These are phyloP conservation scores for Lippia alba DNA, from an alignment of 305 asterid species.

Conservation along the genomic window DNA sequence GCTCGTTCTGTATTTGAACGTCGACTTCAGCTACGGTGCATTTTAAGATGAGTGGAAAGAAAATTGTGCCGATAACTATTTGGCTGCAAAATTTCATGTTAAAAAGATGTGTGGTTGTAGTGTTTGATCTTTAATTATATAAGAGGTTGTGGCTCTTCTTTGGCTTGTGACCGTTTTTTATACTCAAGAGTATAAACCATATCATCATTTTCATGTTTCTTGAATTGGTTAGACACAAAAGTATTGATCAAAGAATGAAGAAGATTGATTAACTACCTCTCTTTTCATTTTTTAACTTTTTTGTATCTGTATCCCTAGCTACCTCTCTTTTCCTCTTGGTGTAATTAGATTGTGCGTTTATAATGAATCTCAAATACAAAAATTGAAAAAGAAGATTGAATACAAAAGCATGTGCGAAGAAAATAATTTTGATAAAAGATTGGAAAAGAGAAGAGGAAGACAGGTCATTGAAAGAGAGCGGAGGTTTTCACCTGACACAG, in stretches of 20 bases:
- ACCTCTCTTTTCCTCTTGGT: no score
- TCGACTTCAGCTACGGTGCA: conserved; percentile 26
- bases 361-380: no score
- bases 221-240: conserved; percentile 1
- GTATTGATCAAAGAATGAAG: conserved; percentile 5
- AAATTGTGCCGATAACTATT: not conserved
- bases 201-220: conserved; percentile 16
- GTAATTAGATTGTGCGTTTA: no score
- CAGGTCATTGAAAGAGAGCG: no score
- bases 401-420: no score
- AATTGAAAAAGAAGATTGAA: no score
- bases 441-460: no score
- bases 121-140: not conserved
- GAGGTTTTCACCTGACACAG: no score
- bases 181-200: not conserved
- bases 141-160: not conserved
- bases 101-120: not conserved
- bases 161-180: not conserved
- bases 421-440: no score
- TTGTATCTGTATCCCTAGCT: no score
- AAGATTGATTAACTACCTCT: conserved; percentile 25
- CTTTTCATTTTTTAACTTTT: not conserved
- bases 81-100: not conserved
- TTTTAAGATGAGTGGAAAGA: not conserved
- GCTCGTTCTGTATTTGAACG: conserved; percentile 46